A percentile compares a stretch with the other conserved stretches of the same genome.
Evolutionary conservation across 2,329 filamentous ascomycete species (phyloP).

Genomic region (Ophiostoma perfectum): DNA sequence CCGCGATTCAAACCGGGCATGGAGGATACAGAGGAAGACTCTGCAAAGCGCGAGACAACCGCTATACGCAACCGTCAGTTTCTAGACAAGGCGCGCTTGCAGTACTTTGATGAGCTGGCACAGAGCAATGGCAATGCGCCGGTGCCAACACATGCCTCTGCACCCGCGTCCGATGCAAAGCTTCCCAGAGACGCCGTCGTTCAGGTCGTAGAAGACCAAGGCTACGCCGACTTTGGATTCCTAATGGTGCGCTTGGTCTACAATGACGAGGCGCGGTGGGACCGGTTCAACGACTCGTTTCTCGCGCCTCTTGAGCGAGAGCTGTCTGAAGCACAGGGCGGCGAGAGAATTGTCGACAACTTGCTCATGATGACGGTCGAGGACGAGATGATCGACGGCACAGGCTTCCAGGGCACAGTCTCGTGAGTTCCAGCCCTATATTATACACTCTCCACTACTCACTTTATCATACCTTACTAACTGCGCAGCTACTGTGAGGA

Average conservation of each 20-base stretch:
- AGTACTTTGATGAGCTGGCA: neutral
- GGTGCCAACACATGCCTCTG: neutral
- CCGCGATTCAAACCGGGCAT: neutral
- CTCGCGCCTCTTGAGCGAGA: neutral
- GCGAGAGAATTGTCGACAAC: neutral
- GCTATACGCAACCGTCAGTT: neutral
- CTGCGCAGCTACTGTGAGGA: neutral
- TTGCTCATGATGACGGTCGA: neutral
- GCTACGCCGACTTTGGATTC: neutral
- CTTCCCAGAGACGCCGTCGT: neutral
- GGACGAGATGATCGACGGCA: neutral
- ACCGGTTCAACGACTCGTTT: neutral
- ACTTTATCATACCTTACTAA: neutral
- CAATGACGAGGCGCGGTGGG: neutral
- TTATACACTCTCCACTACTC: neutral
- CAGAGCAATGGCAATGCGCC: neutral
- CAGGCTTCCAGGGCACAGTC: neutral
- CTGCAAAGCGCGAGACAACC: neutral
- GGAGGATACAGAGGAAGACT: neutral
- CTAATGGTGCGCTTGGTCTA: neutral
- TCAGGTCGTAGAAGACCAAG: neutral
- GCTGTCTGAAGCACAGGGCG: neutral
- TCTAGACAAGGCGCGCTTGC: neutral
- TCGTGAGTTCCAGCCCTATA: neutral
- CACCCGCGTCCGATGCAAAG: neutral